phyloP scores from a whole-genome alignment of 805 yeast species.

The Zygoascus tannicola region DNA sequence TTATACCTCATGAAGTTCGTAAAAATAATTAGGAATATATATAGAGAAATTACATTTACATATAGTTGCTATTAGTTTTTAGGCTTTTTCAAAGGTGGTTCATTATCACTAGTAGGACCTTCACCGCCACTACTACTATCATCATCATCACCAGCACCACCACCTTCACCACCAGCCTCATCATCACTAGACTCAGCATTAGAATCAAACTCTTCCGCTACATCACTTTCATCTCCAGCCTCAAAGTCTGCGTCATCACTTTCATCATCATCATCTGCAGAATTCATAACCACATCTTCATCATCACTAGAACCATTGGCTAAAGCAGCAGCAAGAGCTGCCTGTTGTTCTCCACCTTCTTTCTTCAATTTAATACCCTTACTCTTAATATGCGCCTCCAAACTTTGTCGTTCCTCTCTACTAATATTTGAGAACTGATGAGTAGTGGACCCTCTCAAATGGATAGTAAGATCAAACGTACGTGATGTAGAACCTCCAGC shows the following conservation, averaged over 20 bases:
- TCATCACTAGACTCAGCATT: conserved; percentile 37
- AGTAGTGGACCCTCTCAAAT: conserved; percentile 43
- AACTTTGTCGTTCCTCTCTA: conserved; percentile 74
- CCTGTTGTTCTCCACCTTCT: conserved; percentile 83
- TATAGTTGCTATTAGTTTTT: too few species aligned
- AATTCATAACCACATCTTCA: conserved; percentile 42
- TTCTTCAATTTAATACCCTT: conserved; percentile 76
- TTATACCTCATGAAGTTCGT: too few species aligned
- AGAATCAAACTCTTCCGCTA: conserved; percentile 78
- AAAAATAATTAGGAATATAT: too few species aligned
- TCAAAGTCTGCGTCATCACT: conserved; percentile 75
- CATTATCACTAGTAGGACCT: conserved; percentile 8
- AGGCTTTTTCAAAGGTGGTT: conserved; percentile 18
- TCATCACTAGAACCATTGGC: conserved; percentile 50
- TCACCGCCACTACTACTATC: conserved; percentile 16
- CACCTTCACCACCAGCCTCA: conserved; percentile 22
- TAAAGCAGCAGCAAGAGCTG: conserved; percentile 66
- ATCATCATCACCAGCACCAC: conserved; percentile 11
- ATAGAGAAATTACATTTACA: too few species aligned
- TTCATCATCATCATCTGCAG: conserved; percentile 75
- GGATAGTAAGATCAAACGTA: conserved; percentile 85
- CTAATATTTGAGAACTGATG: conserved; percentile 84
- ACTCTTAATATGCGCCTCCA: conserved; percentile 67
- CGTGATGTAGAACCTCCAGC: conserved; percentile 72
- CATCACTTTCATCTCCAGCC: conserved; percentile 47